Conservation (phyloP, 306 rosid species). For the Dryas octopetala region DNA sequence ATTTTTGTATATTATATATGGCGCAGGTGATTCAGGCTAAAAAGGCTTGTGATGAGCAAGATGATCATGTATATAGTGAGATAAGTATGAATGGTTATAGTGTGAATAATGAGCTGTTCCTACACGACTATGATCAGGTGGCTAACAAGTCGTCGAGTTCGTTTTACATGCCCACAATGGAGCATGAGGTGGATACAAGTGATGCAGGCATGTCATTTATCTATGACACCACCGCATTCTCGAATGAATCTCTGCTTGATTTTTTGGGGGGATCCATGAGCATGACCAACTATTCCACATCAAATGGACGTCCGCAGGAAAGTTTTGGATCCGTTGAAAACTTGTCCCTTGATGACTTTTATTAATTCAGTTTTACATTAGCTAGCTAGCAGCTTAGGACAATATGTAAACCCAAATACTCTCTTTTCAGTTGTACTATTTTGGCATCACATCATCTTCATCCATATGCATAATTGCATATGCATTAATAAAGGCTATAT, state of each 20-base stretch:
- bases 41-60: constrained; percentile 1
- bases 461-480: not conserved
- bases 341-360: constrained; percentile 83
- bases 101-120: constrained; percentile 29
- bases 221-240: constrained; percentile 64
- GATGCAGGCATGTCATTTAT: constrained; percentile 59
- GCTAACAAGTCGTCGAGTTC: constrained; percentile 39
- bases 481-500: not conserved
- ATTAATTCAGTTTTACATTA: constrained; percentile 20
- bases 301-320: constrained; percentile 50
- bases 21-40: constrained; percentile 22
- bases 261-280: constrained; percentile 78
- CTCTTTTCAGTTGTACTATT: not conserved
- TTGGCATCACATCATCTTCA: not conserved
- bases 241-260: constrained; percentile 75
- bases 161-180: constrained; percentile 32
- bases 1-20: not conserved
- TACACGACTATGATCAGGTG: constrained; percentile 40
- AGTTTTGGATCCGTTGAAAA: constrained; percentile 80
- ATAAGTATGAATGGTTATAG: constrained; percentile 12
- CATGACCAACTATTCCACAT: constrained; percentile 53
- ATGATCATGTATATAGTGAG: constrained; percentile 20
- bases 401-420: not conserved
- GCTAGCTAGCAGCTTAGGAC: too few relatives aligned
- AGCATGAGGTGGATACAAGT: constrained; percentile 37